Conservation (phyloP, 1,284 basidiomycete genomes). For the Chalciporus sp. region DNA sequence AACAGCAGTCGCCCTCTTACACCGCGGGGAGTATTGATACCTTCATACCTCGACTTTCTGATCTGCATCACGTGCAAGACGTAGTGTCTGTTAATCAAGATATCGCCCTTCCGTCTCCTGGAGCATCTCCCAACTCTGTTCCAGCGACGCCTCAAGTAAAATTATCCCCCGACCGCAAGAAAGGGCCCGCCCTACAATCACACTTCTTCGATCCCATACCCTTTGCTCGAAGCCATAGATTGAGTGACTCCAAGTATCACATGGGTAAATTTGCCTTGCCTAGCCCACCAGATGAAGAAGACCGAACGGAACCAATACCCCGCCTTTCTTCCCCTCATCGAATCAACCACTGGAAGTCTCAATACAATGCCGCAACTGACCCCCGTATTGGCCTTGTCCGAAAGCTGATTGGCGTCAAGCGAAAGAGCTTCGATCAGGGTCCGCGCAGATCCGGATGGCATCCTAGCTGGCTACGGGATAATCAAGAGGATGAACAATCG, state of each 20-base stretch:
- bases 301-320: slow-evolving; percentile 36
- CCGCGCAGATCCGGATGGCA: slow-evolving; percentile 32
- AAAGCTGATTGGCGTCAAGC: slow-evolving; percentile 66
- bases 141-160: slow-evolving; percentile 58
- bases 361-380: slow-evolving; percentile 63
- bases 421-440: slow-evolving; percentile 46
- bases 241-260: slow-evolving; percentile 71
- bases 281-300: slow-evolving; percentile 57
- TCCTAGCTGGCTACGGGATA: slow-evolving; percentile 41
- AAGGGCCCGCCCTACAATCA: slow-evolving; percentile 8
- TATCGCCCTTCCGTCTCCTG: slow-evolving; percentile 43
- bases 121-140: slow-evolving; percentile 43
- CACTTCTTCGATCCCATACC: slow-evolving; percentile 67
- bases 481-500: slow-evolving; percentile 38
- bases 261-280: slow-evolving; percentile 74
- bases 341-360: slow-evolving; percentile 44
- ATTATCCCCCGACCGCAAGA: slow-evolving; percentile 30
- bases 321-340: slow-evolving; percentile 13
- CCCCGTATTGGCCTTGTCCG: slow-evolving; percentile 65
- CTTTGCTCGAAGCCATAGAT: slow-evolving; percentile 61
- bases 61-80: slow-evolving; percentile 22
- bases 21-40: slow-evolving; percentile 29
- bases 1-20: slow-evolving; percentile 35
- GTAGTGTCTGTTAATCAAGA: slow-evolving; percentile 32
- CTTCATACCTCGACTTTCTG: slow-evolving; percentile 35